Evolutionary conservation across 768 basidiomycete genomes (phyloP).

Genomic region (Amanita thiersii): DNA sequence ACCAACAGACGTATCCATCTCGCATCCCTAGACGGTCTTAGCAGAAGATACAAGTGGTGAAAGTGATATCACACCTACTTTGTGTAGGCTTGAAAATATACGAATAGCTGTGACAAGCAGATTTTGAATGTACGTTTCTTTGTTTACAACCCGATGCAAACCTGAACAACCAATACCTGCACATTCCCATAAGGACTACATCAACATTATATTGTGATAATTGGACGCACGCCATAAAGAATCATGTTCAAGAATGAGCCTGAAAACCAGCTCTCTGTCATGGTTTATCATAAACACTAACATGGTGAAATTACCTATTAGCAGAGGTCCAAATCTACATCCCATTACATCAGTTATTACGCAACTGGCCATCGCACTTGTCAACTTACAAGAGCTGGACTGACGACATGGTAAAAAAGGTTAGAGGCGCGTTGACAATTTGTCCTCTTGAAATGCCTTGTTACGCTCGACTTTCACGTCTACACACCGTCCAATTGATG

Average conservation of each 20-base stretch:
- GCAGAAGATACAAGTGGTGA: neutral
- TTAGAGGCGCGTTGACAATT: neutral
- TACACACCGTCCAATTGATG: too few relatives aligned
- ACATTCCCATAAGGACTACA: neutral
- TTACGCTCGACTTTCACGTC: too few relatives aligned
- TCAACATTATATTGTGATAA: neutral
- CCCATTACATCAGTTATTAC: neutral
- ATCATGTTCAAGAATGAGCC: neutral
- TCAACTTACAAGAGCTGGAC: neutral
- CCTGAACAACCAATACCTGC: constrained; percentile 23
- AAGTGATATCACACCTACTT: constrained; percentile 17
- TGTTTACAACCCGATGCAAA: constrained; percentile 8
- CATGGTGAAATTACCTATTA: constrained; percentile 11
- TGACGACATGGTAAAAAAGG: neutral
- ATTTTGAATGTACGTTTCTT: neutral
- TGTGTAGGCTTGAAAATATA: constrained; percentile 28
- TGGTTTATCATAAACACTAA: neutral
- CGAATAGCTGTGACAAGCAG: constrained; percentile 16
- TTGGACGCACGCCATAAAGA: constrained; percentile 12
- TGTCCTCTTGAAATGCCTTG: too few relatives aligned
- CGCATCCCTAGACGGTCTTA: constrained; percentile 18
- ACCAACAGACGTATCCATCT: constrained; percentile 26
- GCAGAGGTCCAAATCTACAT: constrained; percentile 2
- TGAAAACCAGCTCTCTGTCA: neutral
- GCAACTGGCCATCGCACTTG: neutral